These are phyloP conservation scores for Mrakia blollopis DNA, from an alignment of 768 basidiomycete species.

Conservation along the genomic window DNA sequence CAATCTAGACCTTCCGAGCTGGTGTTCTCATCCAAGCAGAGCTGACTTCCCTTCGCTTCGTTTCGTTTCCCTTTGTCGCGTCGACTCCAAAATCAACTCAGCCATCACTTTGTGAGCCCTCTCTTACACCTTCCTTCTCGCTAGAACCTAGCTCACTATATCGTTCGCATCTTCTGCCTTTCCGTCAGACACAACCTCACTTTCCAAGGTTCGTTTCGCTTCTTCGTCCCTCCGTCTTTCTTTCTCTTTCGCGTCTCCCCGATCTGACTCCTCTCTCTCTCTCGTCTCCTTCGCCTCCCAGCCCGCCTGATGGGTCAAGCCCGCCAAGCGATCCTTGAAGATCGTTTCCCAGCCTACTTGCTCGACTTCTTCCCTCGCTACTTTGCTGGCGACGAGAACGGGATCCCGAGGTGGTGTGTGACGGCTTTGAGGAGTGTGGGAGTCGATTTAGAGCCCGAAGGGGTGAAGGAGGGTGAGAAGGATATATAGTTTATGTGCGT, in stretches of 20 bases:
- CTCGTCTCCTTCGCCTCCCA: constrained; percentile 27
- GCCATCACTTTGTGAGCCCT: constrained; percentile 47
- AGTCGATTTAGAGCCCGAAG: constrained; percentile 53
- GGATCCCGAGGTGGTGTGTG: constrained; percentile 83
- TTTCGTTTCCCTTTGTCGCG: neutral
- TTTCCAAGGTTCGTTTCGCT: constrained; percentile 18
- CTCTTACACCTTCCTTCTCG: neutral
- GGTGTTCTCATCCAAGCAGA: too few species aligned
- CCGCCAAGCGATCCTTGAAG: constrained; percentile 70
- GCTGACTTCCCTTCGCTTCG: neutral
- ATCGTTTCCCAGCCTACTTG: constrained; percentile 72
- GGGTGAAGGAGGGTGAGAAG: neutral
- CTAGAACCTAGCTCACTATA: neutral
- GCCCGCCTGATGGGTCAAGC: constrained; percentile 82
- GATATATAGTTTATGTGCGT: too few species aligned
- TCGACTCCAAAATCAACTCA: neutral
- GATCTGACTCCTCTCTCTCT: neutral
- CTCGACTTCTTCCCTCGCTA: constrained; percentile 69
- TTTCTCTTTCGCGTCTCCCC: too few species aligned
- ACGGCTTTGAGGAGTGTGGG: constrained; percentile 76
- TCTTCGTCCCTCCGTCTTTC: neutral
- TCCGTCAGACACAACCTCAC: constrained; percentile 11
- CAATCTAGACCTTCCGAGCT: too few species aligned
- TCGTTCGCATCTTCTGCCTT: neutral
- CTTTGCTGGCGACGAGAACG: constrained; percentile 57